Base-by-base conservation (phyloP, 768 basidiomycete genomes). In the Tricholoma bakamatsutake region DNA sequence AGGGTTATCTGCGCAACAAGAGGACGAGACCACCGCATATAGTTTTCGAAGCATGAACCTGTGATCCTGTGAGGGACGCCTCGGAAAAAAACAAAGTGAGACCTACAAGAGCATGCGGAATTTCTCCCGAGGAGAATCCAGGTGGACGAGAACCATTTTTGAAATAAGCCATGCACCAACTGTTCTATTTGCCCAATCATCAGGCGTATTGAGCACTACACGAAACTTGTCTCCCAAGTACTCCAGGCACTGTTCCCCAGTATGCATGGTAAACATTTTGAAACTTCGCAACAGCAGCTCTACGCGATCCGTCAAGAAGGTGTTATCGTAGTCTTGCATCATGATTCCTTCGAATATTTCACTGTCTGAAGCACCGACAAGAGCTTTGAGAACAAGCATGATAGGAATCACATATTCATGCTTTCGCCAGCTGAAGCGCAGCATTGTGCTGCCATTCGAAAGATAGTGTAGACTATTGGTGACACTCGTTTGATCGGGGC, bases 401-500 rank as follows among this genome's bases (percentile, higher is more conserved):
- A 98, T 90, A 5, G 97, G 97, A 40, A 99, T 91, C 54, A 96
- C 90, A 68, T 95, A 99, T 80, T 99, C 97, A 67, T 96, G 90
- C 71, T 98, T 99, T 52, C 96, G 77, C 92, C 92, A 97, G 67
- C 84, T 90, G 73, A 99, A 98, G 17, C 97, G 86, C 15, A 98
- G 72, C 80, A 94, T 98, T n/a, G 95, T 92, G 62, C 85, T 94
- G 45, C 97, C 97, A 60, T 95, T 96, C 15, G 92, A 87, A 42
- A 98, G 85, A 70, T 98, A 99, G 68, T 99, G 97, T n/a, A 99
- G 82, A 17, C 88, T 91, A 71, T 98, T 98, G 45, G 97, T 99
- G 50, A 85, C 82, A 57, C 89, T 88, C 13, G 93, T 90, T 71
- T 98, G 93, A 72, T 99, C 97, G 0, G 84, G 83, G 21, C 97